phyloP scores from a whole-genome alignment of 2,329 filamentous ascomycete genomes.

The Pyricularia grisea region DNA sequence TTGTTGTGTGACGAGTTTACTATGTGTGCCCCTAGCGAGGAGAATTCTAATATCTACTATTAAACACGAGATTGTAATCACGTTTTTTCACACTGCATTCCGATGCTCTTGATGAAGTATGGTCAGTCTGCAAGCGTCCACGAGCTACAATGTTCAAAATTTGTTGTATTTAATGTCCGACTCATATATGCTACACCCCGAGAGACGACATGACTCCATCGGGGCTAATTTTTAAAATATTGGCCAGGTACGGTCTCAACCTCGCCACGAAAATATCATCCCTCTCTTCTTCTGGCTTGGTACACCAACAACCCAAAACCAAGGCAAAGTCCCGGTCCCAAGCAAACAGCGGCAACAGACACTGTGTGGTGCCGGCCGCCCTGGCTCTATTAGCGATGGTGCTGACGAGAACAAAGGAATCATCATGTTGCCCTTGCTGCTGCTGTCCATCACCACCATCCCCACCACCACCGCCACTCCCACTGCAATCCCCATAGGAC shows the following conservation, averaged over 20 bases:
- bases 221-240: neutral
- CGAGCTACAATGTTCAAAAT: neutral
- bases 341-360: neutral
- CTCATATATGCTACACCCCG: neutral
- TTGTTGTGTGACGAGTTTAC: neutral
- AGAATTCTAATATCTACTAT: neutral
- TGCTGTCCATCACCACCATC: neutral
- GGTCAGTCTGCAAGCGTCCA: neutral
- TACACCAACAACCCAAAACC: neutral
- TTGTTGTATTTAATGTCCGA: neutral
- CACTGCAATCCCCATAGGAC: neutral
- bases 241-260: neutral
- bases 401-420: neutral
- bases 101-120: neutral
- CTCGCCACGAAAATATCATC: neutral
- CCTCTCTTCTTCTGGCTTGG: neutral
- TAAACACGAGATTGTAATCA: neutral
- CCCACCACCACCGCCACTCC: neutral
- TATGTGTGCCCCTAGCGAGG: neutral
- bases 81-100: neutral
- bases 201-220: neutral
- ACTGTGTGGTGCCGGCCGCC: neutral
- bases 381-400: neutral
- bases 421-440: neutral
- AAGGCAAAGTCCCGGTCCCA: neutral